Evolutionary conservation across 495 filamentous ascomycete species (phyloP).

Genomic region (Podospora comata): DNA sequence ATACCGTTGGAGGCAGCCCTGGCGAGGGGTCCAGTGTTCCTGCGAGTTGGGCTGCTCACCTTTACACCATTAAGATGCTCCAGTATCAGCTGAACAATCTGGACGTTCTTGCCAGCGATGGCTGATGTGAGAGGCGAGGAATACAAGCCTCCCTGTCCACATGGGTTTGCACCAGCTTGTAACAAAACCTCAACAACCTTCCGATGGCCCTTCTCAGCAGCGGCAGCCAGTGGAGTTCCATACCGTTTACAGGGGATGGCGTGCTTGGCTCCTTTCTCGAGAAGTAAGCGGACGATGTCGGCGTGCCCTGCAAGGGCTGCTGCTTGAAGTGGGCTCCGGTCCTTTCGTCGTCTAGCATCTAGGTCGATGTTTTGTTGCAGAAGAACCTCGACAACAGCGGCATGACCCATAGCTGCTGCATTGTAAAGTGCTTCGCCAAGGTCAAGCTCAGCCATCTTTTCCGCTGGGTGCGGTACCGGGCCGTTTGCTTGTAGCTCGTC

Average conservation of each 20-base stretch:
- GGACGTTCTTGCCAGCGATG: constrained; percentile 8
- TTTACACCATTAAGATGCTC: background rate
- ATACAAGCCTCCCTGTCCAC: constrained; percentile 16
- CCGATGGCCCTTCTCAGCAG: constrained; percentile 13
- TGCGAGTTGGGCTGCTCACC: background rate
- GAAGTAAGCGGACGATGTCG: constrained; percentile 16
- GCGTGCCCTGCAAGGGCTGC: constrained; percentile 21
- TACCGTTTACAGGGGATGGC: constrained; percentile 20
- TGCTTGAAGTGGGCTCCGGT: constrained; percentile 26
- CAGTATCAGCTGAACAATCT: background rate
- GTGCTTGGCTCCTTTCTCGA: background rate
- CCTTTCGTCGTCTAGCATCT: constrained; percentile 17
- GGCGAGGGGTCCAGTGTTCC: background rate
- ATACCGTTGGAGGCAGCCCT: background rate
- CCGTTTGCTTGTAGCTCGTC: background rate
- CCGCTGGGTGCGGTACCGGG: background rate
- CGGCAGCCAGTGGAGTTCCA: constrained; percentile 16
- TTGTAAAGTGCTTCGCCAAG: background rate
- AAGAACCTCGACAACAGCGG: constrained; percentile 14
- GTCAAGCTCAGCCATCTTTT: background rate
- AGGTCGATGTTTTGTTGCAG: constrained; percentile 11
- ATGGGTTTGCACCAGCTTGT: constrained; percentile 13
- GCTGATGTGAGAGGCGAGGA: constrained; percentile 19
- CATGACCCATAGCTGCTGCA: background rate
- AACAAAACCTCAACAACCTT: constrained; percentile 10